Evolutionary conservation across 2,329 filamentous ascomycete genomes (phyloP).

Genomic region (Paracoccidioides brasiliensis): DNA sequence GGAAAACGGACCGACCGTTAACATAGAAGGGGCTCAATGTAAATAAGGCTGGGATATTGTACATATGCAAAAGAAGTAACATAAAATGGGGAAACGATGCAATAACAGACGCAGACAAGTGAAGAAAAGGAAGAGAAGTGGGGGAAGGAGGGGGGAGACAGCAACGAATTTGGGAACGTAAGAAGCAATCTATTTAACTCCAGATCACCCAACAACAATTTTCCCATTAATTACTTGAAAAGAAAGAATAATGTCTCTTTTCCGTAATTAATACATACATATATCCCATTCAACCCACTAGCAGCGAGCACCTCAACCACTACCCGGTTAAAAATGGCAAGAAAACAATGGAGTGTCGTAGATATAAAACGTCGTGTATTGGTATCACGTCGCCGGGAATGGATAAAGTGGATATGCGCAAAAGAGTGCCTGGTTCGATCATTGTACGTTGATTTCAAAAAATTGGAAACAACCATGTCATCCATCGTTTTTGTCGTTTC

Average conservation of each 20-base stretch:
- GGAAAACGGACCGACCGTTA: not conserved
- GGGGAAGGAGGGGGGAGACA: not conserved
- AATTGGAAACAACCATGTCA: too few species aligned
- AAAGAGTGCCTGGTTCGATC: too few species aligned
- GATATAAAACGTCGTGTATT: too few species aligned
- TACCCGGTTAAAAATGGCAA: not conserved
- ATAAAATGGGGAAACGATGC: not conserved
- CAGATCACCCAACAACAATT: not conserved
- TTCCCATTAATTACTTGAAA: not conserved
- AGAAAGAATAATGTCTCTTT: not conserved
- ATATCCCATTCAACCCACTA: not conserved
- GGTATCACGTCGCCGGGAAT: too few species aligned
- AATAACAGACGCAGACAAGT: not conserved
- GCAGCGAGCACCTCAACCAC: not conserved
- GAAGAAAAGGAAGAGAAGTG: not conserved
- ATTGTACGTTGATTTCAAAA: too few species aligned
- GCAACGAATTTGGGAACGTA: not conserved
- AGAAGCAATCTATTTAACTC: not conserved
- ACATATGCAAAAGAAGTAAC: not conserved
- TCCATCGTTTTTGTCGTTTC: too few species aligned
- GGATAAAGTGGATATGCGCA: too few species aligned
- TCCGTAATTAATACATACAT: not conserved
- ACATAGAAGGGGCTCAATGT: not conserved
- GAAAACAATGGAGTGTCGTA: not conserved
- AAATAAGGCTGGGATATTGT: slow-evolving; percentile 2